Evolutionary conservation across 805 yeast species (phyloP).

Genomic region (Candida sonorensis): DNA sequence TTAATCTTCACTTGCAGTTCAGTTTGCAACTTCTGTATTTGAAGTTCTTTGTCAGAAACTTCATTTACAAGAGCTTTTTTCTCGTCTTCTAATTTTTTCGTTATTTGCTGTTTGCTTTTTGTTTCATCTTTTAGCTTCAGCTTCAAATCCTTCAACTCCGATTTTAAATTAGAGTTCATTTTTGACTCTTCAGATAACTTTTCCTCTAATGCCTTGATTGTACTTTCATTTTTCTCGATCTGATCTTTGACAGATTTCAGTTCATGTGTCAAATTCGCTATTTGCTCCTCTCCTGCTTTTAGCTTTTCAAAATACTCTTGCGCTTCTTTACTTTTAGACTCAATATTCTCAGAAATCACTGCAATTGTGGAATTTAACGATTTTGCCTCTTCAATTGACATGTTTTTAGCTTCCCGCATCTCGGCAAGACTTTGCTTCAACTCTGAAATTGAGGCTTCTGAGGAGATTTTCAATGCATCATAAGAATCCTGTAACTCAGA

Average conservation of each 20-base stretch:
- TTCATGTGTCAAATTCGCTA: background rate
- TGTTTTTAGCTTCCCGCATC: constrained; percentile 21
- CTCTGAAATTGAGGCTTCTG: constrained; percentile 23
- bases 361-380: constrained; percentile 27
- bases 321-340: constrained; percentile 15
- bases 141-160: constrained; percentile 15
- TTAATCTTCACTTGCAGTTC: too few relatives aligned
- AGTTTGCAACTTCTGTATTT: constrained; percentile 29
- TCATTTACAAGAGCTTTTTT: constrained; percentile 22
- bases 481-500: too few relatives aligned
- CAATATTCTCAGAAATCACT: constrained; percentile 28
- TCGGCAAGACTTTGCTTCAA: constrained; percentile 18
- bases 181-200: background rate
- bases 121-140: constrained; percentile 19
- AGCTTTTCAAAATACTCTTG: constrained; percentile 7
- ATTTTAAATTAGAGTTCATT: background rate
- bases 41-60: too few relatives aligned
- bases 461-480: background rate
- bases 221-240: background rate
- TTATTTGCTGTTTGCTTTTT: too few relatives aligned
- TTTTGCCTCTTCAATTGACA: constrained; percentile 25
- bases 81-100: constrained; percentile 24
- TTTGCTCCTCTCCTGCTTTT: too few relatives aligned
- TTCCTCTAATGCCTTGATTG: background rate
- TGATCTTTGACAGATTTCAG: background rate